Evolutionary conservation across 2,329 filamentous ascomycete genomes (phyloP).

Genomic region (Endothia cerciana): DNA sequence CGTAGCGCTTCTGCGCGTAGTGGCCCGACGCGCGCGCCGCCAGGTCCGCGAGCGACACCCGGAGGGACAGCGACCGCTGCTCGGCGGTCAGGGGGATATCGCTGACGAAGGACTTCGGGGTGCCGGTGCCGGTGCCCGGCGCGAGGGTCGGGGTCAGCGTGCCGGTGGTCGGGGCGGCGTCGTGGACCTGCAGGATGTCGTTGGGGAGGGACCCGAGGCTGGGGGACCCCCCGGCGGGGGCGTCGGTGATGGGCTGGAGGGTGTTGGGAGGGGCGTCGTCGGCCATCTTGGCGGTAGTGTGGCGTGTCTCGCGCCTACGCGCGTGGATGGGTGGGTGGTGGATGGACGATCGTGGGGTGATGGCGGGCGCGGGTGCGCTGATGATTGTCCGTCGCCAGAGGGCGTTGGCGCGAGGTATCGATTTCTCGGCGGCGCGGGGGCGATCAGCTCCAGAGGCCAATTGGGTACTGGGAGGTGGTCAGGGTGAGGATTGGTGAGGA

Average conservation of each 20-base stretch:
- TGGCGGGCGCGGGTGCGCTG: conserved; percentile 15
- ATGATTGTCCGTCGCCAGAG: too few relatives aligned
- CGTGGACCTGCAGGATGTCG: conserved; percentile 12
- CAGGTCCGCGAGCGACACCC: conserved; percentile 75
- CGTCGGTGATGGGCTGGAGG: conserved; percentile 19
- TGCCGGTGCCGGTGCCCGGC: conserved; percentile 35
- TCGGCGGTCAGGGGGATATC: conserved; percentile 36
- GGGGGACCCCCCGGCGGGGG: background rate
- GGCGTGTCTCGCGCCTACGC: background rate
- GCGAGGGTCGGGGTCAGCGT: conserved; percentile 27
- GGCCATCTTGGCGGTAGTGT: conserved; percentile 23
- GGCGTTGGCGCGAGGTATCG: too few relatives aligned
- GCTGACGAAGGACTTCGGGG: conserved; percentile 35
- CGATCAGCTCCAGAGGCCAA: conserved; percentile 8
- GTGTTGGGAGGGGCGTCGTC: conserved; percentile 24
- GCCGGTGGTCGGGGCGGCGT: conserved; percentile 12
- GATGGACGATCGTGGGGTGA: background rate
- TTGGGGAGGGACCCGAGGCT: conserved; percentile 6
- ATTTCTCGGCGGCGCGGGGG: background rate
- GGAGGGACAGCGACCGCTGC: conserved; percentile 43
- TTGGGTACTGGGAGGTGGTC: conserved; percentile 12
- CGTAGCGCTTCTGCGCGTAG: conserved; percentile 88
- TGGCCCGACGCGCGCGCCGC: conserved; percentile 80
- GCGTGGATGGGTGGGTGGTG: background rate
- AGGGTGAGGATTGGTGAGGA: background rate